Conservation (phyloP, 768 basidiomycete genomes). For the Russula sp. region DNA sequence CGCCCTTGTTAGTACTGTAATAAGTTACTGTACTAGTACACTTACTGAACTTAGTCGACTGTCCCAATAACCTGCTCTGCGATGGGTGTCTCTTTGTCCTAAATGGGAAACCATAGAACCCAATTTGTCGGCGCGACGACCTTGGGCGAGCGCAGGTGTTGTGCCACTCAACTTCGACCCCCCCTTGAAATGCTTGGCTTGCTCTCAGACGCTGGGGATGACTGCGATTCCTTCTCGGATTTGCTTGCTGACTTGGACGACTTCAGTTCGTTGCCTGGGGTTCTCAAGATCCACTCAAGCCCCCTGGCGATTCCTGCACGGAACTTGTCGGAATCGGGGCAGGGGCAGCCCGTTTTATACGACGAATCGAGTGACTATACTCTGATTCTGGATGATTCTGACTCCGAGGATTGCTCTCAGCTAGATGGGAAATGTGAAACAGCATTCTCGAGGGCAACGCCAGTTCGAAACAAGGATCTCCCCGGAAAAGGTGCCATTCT, state of each 20-base stretch:
- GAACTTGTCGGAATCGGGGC: not conserved
- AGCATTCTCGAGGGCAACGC: not conserved
- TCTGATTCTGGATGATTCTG: conserved; percentile 2
- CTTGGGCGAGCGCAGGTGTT: too few species aligned
- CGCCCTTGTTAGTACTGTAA: too few species aligned
- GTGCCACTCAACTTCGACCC: too few species aligned
- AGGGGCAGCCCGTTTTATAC: not conserved
- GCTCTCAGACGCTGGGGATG: not conserved
- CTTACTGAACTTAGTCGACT: too few species aligned
- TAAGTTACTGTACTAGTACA: too few species aligned
- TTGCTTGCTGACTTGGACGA: not conserved
- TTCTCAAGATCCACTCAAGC: not conserved
- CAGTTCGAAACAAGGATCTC: not conserved
- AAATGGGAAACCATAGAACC: not conserved
- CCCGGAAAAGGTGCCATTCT: not conserved
- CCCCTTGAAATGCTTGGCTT: not conserved
- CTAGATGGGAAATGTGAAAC: not conserved
- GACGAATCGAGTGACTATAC: not conserved
- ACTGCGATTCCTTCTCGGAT: not conserved
- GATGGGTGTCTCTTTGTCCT: not conserved
- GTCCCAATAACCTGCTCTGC: not conserved
- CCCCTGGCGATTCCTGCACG: not conserved
- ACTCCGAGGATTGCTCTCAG: not conserved
- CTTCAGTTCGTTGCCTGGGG: not conserved
- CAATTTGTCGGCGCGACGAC: not conserved